Base-by-base conservation (phyloP, 164 flowering plant species). In the Taxillus chinensis region DNA sequence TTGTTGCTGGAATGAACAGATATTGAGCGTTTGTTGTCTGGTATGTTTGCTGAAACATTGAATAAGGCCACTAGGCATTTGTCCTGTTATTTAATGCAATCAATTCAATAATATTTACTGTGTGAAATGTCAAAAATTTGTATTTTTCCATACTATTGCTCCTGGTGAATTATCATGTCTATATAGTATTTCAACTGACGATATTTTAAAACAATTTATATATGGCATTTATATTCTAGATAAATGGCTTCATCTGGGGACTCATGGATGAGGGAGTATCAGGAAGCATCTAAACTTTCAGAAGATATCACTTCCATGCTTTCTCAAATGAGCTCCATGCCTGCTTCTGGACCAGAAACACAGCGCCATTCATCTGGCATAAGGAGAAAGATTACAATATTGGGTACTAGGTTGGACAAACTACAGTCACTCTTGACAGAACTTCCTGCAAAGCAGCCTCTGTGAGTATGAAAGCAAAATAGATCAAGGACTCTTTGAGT, bases 251-350 rank as follows among this genome's bases (percentile, higher is more conserved):
- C 90, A 48, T 71, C 92, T 48, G 67, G 75, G 10, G 98, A 90
- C 60, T 72, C 89, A 60, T 90, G 98, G 98, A 72, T 86, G 80
- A 83, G 78, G 70, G 96, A 92, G 70, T 85, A 80, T 57, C 82
- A 76, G 65, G 96, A 88, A 59, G 97, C 95, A 8, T 64, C 77
- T 17, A 93, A 84, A 68, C 86, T 93, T 60, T 81, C 89, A 42
- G 98, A 93, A 65, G 97, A 90, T 60, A 80, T 90, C 62, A 81
- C 51, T 74, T 82, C 84, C 63, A 90, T 86, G 89, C 80, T 89
- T 49, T 77, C 87, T 11, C 92, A 84, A 60, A 78, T 76, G 70
- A 74, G 73, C 70, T 78, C 90, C 2, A 58, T 78, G 42, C 78
- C 90, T 11, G 68, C 82, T 41, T 75, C 96, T 3, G 97, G 97